These are phyloP conservation scores for Penicillium sp. DNA, from an alignment of 2,329 filamentous ascomycete genomes.

Conservation along the genomic window DNA sequence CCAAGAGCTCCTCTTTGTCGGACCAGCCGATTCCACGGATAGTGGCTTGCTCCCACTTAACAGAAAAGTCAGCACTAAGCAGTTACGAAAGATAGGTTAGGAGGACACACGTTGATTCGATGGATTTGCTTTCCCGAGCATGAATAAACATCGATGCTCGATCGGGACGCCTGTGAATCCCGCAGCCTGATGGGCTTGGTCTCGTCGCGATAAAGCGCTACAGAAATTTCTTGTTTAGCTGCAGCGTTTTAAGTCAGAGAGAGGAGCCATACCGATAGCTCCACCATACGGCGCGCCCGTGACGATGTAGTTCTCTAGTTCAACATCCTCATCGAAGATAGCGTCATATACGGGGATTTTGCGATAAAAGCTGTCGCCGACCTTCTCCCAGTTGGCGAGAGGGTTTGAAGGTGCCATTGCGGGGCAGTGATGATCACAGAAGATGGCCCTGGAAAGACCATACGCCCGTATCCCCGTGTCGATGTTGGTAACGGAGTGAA, in stretches of 20 bases:
- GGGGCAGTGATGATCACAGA: conserved; percentile 8
- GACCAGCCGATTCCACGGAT: conserved; percentile 94
- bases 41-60: conserved; percentile 80
- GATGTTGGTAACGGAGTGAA: conserved; percentile 15
- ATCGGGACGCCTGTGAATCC: conserved; percentile 69
- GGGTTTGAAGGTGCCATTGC: conserved; percentile 58
- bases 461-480: conserved; percentile 16
- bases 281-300: conserved; percentile 91
- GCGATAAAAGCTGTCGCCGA: conserved; percentile 92
- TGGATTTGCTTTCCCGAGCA: conserved; percentile 86
- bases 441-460: conserved; percentile 13
- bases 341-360: conserved; percentile 91
- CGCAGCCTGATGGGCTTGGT: conserved; percentile 78
- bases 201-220: conserved; percentile 84
- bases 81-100: not conserved
- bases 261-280: conserved; percentile 70
- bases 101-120: conserved; percentile 62
- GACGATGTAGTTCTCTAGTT: conserved; percentile 92
- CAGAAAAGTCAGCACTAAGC: not conserved
- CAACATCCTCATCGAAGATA: conserved; percentile 88
- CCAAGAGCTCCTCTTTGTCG: conserved; percentile 86
- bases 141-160: conserved; percentile 91
- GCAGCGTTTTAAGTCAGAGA: not conserved
- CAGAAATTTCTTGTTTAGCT: not conserved
- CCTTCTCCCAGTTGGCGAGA: conserved; percentile 89